phyloP scores from a whole-genome alignment of 139 green algal genomes.

The Gonium pectorale region DNA sequence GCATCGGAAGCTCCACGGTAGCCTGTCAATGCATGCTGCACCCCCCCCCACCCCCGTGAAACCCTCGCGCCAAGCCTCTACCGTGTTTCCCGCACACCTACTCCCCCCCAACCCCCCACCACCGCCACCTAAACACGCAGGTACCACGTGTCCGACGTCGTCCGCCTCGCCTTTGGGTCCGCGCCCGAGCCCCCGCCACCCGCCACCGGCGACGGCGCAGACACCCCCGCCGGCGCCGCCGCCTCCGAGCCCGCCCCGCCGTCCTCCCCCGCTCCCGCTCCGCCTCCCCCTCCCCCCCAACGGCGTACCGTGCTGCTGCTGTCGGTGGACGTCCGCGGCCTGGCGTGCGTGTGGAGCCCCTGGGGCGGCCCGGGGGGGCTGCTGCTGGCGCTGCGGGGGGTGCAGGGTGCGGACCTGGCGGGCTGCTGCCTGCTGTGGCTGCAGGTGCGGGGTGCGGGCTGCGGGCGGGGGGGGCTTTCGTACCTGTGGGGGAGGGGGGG shows the following conservation, averaged over 20 bases:
- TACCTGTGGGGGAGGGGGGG: too few relatives aligned
- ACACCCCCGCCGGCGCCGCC: neutral
- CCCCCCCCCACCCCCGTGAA: too few relatives aligned
- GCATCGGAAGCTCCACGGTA: too few relatives aligned
- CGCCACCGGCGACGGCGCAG: too few relatives aligned
- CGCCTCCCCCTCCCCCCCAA: neutral
- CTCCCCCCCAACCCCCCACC: too few relatives aligned
- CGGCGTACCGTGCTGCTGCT: conserved; percentile 16
- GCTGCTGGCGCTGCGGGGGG: neutral
- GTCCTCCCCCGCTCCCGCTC: neutral
- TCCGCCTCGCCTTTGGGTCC: neutral
- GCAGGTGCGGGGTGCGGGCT: conserved; percentile 12
- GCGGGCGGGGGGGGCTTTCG: too few relatives aligned
- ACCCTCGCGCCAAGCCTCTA: too few relatives aligned
- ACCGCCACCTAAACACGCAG: too few relatives aligned
- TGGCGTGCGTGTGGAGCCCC: conserved; percentile 20
- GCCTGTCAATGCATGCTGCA: too few relatives aligned
- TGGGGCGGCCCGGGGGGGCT: conserved; percentile 28
- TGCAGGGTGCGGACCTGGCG: neutral
- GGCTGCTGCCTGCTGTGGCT: conserved; percentile 25
- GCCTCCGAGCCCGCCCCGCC: neutral
- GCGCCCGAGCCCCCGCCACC: neutral
- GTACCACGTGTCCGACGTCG: conserved; percentile 30
- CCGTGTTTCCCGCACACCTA: too few relatives aligned
- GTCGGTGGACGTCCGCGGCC: conserved; percentile 20